phyloP scores from a whole-genome alignment of 2,329 filamentous ascomycete genomes.

The Alternaria sp. region DNA sequence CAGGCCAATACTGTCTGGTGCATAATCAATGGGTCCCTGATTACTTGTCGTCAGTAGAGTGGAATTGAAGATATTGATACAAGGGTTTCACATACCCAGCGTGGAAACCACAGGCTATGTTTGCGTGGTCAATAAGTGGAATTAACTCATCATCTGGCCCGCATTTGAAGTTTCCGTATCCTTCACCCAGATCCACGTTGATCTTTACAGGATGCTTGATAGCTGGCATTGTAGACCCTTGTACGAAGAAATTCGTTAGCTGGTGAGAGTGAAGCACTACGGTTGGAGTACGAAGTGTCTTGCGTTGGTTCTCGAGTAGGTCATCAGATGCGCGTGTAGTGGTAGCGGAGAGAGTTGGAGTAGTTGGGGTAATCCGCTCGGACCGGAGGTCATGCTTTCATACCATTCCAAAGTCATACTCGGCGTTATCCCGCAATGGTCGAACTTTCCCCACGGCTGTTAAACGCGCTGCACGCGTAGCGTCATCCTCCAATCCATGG shows the following conservation, averaged over 20 bases:
- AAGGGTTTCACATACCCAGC: conserved; percentile 42
- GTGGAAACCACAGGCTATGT: conserved; percentile 67
- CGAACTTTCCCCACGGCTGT: background rate
- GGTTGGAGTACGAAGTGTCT: background rate
- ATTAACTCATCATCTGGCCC: conserved; percentile 68
- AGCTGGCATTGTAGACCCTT: conserved; percentile 50
- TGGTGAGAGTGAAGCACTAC: background rate
- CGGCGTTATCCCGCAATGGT: background rate
- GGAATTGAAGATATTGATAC: background rate
- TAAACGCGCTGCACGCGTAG: conserved; percentile 13
- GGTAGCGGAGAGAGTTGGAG: background rate
- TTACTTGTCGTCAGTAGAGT: conserved; percentile 10
- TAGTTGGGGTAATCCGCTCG: background rate
- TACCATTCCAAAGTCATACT: background rate
- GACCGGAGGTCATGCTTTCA: background rate
- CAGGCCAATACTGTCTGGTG: conserved; percentile 63
- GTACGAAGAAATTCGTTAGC: background rate
- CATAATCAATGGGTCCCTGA: conserved; percentile 68
- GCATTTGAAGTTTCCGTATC: conserved; percentile 58
- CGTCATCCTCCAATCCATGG: conserved; percentile 10
- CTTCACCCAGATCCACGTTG: conserved; percentile 62
- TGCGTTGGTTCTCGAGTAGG: background rate
- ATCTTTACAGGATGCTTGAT: conserved; percentile 61
- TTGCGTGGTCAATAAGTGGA: conserved; percentile 66
- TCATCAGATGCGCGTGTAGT: background rate